Conservation (phyloP, 257 asterid genomes). For the Fraxinus americana region DNA sequence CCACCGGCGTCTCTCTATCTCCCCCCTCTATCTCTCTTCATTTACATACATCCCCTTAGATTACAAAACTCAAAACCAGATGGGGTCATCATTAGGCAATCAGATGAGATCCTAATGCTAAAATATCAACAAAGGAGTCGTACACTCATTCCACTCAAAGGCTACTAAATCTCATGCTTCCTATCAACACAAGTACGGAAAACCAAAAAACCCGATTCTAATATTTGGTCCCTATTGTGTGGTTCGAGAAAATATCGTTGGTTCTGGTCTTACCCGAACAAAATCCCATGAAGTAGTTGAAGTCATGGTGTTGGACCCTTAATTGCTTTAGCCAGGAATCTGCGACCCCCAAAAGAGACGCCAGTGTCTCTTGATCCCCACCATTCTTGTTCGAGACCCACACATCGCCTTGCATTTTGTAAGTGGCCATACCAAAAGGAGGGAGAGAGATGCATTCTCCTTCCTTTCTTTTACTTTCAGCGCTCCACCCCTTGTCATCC, state of each 20-base stretch:
- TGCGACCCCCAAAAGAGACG: conserved; percentile 31
- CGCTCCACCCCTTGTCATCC: conserved; percentile 25
- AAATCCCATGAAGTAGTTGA: conserved; percentile 31
- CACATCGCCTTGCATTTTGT: conserved; percentile 67
- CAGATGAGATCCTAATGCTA: neutral
- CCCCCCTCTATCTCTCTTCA: neutral
- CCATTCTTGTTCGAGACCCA: conserved; percentile 55
- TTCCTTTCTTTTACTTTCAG: conserved; percentile 32
- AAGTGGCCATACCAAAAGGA: conserved; percentile 76
- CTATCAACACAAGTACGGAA: neutral
- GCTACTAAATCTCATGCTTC: neutral
- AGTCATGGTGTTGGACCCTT: conserved; percentile 42
- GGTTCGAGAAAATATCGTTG: neutral
- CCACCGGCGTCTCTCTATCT: neutral
- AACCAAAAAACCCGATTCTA: neutral
- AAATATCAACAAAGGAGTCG: neutral
- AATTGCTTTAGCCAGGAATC: conserved; percentile 46
- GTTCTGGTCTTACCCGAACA: neutral
- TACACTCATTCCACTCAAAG: neutral
- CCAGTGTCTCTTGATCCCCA: conserved; percentile 39
- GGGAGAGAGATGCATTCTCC: conserved; percentile 44
- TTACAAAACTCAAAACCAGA: neutral
- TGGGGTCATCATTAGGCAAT: neutral
- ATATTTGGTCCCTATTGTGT: neutral
- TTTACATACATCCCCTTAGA: neutral